Base-by-base conservation (phyloP, 164 flowering plant species). In the Annona squamosa region DNA sequence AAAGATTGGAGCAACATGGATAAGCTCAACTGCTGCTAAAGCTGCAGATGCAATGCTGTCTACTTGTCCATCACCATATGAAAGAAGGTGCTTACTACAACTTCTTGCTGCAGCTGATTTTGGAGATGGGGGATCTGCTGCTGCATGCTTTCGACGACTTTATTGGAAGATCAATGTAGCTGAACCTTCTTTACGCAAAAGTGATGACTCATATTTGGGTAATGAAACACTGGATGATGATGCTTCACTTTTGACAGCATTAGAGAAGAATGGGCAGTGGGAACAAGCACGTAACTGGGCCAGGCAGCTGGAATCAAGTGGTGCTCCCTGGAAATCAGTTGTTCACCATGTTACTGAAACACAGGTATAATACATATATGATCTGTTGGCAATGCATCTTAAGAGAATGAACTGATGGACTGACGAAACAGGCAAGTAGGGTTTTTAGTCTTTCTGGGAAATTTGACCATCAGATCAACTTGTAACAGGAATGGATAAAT, bases 221-320 rank as follows among this genome's bases (percentile, higher is more conserved):
- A 81, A 81, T 83, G 94, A 88, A 72, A 75, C 84, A 67, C 77
- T 89, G 48, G 98, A 96, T 85, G 98, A 96, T 85, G 99, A 93
- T 84, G 87, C 87, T 79, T 86, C 97, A 63, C 98, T 93, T 81
- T 74, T 93, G 72, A 70, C 81, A 17, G 95, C 91, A 59, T 73
- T 96, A 67, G 91, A 87, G 81, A 87, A 85, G 72, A 89, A 87
- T 78, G 91, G 97, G 41, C 85, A 86, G 16, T 96, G 99, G 99
- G 99, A 93, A 63, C 97, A 91, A 77, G 99, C 98, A 72, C 97
- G 98, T 59, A 91, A 79, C 76, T 96, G 99, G 99, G 98, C 99
- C 48, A 86, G 79, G 79, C 97, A 96, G 77, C 81, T 96, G 84
- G 99, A 96, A 74, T 86, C 94, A 73, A 87, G 84, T 83, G 93